Percentiles rank a stretch among this genome's conserved stretches.
These are phyloP conservation scores for Fusarium nisikadoi DNA, from an alignment of 2,329 filamentous ascomycete genomes.

Conservation along the genomic window DNA sequence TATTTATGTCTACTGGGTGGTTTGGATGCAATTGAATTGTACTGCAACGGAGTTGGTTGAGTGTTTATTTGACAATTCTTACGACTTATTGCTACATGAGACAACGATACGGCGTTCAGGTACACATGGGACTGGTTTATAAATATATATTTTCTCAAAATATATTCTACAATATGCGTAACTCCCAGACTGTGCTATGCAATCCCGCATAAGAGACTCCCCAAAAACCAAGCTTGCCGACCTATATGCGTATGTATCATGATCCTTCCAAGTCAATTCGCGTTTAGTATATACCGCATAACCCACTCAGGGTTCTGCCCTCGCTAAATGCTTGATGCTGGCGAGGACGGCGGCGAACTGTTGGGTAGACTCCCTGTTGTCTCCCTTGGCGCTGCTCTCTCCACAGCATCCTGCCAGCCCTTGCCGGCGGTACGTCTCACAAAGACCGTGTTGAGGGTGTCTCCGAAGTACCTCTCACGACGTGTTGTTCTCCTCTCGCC, in stretches of 20 bases:
- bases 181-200: slow-evolving; percentile 10
- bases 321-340: slow-evolving; percentile 10
- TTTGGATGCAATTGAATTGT: background rate
- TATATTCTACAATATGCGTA: slow-evolving; percentile 7
- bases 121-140: background rate
- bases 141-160: slow-evolving; percentile 5
- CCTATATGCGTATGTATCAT: slow-evolving; percentile 10
- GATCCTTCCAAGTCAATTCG: background rate
- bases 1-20: background rate
- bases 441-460: slow-evolving; percentile 66
- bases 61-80: background rate
- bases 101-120: background rate
- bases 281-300: slow-evolving; percentile 18
- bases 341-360: slow-evolving; percentile 30
- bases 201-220: slow-evolving; percentile 17
- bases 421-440: slow-evolving; percentile 73
- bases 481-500: slow-evolving; percentile 74
- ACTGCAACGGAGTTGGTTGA: background rate
- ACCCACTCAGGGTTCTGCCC: background rate
- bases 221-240: background rate
- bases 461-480: slow-evolving; percentile 77
- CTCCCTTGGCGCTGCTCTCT: slow-evolving; percentile 25
- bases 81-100: slow-evolving; percentile 3
- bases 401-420: slow-evolving; percentile 51
- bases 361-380: slow-evolving; percentile 19